Percentiles rank a stretch among this genome's conserved stretches.
These are phyloP conservation scores for Mycena albidolilacea DNA, from an alignment of 768 basidiomycete genomes.

Conservation along the genomic window DNA sequence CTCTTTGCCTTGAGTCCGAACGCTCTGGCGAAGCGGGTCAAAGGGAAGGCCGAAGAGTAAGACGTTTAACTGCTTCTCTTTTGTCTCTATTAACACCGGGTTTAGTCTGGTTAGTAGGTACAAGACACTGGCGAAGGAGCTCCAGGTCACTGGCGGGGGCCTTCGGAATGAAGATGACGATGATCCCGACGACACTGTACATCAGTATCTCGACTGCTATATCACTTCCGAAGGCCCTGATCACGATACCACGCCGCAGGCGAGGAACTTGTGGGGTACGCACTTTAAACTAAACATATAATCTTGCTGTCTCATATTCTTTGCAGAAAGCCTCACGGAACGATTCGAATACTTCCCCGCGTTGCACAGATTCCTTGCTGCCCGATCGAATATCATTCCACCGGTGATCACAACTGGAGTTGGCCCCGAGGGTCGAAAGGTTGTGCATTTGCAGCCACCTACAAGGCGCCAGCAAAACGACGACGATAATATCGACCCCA, in stretches of 20 bases:
- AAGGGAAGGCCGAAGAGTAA: slow-evolving; percentile 4
- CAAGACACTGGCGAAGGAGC: background rate
- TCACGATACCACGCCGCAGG: background rate
- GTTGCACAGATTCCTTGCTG: background rate
- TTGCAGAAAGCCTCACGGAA: background rate
- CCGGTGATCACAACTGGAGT: background rate
- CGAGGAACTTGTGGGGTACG: background rate
- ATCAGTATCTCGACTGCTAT: too few relatives aligned
- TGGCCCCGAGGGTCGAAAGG: background rate
- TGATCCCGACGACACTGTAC: background rate
- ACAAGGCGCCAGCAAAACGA: background rate
- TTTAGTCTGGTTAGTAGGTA: background rate
- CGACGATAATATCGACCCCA: background rate
- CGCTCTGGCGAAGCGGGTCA: slow-evolving; percentile 6
- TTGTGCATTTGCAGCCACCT: slow-evolving; percentile 3
- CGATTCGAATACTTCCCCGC: background rate
- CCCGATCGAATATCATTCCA: too few relatives aligned
- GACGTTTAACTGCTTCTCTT: background rate
- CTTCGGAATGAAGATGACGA: background rate
- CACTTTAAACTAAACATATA: background rate
- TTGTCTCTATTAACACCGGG: background rate
- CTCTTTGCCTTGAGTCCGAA: background rate
- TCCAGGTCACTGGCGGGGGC: background rate
- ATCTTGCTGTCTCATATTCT: background rate
- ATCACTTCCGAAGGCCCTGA: slow-evolving; percentile 3